These are phyloP conservation scores for Decorospora gaudefroyi DNA, from an alignment of 2,329 filamentous ascomycete species.

Conservation along the genomic window DNA sequence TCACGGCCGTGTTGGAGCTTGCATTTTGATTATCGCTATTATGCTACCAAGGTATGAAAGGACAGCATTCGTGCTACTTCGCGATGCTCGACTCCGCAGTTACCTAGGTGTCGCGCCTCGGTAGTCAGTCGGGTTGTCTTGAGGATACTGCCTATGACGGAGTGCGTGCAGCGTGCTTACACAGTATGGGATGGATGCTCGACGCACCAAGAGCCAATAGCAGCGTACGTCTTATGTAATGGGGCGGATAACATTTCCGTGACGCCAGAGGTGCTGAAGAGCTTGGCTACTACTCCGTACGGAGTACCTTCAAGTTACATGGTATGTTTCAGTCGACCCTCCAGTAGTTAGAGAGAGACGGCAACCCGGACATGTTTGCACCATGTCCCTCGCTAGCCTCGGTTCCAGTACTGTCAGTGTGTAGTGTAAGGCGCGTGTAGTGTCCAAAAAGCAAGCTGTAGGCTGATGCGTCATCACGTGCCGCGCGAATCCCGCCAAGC, in stretches of 20 bases:
- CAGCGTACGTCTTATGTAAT: constrained; percentile 18
- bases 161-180: too few species aligned
- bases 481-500: constrained; percentile 20
- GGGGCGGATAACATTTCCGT: constrained; percentile 23
- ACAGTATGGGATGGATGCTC: background rate
- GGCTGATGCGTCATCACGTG: constrained; percentile 20
- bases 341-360: too few species aligned
- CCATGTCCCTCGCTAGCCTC: too few species aligned
- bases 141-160: constrained; percentile 1
- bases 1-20: background rate
- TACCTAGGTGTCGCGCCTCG: too few species aligned
- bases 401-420: too few species aligned
- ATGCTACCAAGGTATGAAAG: too few species aligned
- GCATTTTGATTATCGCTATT: background rate
- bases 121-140: background rate
- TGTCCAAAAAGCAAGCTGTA: constrained; percentile 1
- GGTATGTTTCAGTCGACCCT: too few species aligned
- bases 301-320: too few species aligned
- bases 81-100: too few species aligned
- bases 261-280: constrained; percentile 4
- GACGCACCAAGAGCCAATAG: constrained; percentile 18
- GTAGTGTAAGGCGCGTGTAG: background rate
- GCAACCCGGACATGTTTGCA: too few species aligned
- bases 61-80: too few species aligned
- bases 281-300: constrained; percentile 9